Conservation (phyloP, 345 rosid genomes). For the Citrus glauca region DNA sequence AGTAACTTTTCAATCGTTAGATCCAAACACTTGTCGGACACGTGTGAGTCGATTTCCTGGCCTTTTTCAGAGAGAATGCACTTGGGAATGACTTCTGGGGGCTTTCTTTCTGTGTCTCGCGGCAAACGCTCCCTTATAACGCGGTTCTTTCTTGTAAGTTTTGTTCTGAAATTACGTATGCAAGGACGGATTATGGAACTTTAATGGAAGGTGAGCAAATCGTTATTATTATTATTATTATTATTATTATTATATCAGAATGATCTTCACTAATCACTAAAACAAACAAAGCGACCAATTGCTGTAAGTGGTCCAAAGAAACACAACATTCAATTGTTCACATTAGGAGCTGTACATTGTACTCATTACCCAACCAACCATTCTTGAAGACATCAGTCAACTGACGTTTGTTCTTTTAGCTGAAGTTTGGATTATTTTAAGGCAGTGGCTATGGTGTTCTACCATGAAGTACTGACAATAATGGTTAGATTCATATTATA, state of each 20-base stretch:
- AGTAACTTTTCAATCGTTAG: background rate
- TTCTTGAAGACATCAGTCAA: too few relatives aligned
- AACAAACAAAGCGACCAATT: background rate
- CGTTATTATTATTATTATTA: background rate
- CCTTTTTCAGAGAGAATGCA: background rate
- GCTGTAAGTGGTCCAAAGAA: background rate
- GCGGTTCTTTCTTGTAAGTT: too few relatives aligned
- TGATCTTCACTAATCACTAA: slow-evolving; percentile 3
- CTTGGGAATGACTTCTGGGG: background rate
- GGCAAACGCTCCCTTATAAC: too few relatives aligned
- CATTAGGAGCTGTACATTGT: too few relatives aligned
- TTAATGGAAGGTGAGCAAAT: background rate
- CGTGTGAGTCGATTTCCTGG: background rate
- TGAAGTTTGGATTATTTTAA: too few relatives aligned
- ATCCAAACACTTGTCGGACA: background rate
- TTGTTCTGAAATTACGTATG: background rate
- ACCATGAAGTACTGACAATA: too few relatives aligned
- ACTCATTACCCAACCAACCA: too few relatives aligned
- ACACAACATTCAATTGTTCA: background rate
- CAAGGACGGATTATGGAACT: background rate
- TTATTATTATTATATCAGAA: background rate
- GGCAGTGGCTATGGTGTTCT: too few relatives aligned
- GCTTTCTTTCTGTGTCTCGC: background rate
- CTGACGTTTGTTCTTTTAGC: too few relatives aligned
- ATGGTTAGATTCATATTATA: too few relatives aligned